A percentile compares a stretch with the other conserved stretches of the same genome.
Evolutionary conservation across 1,284 basidiomycete genomes (phyloP).

Genomic region (Spongiforma sp.): DNA sequence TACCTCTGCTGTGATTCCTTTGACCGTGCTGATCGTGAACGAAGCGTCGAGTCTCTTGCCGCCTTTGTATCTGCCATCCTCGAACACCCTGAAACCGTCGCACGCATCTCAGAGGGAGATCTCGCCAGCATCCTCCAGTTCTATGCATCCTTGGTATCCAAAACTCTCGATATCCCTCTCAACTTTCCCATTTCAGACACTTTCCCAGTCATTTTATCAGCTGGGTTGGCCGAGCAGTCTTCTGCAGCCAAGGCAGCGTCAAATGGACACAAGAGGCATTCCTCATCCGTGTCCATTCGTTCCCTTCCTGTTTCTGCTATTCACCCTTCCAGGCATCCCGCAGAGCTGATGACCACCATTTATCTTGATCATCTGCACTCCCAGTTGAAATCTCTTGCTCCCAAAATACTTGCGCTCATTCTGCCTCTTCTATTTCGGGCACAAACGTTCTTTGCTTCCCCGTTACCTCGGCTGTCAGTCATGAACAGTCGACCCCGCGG

Average conservation of each 20-base stretch:
- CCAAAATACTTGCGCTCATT: constrained; percentile 55
- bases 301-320: constrained; percentile 28
- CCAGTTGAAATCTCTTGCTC: constrained; percentile 62
- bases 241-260: constrained; percentile 32
- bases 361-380: constrained; percentile 68
- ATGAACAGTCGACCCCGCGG: constrained; percentile 41
- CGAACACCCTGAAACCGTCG: constrained; percentile 54
- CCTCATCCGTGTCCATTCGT: constrained; percentile 35
- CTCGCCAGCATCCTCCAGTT: constrained; percentile 58
- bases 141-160: constrained; percentile 61
- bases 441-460: constrained; percentile 63
- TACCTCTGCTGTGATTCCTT: constrained; percentile 45
- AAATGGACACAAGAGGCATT: constrained; percentile 59
- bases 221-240: constrained; percentile 34
- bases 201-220: constrained; percentile 29
- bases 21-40: constrained; percentile 63
- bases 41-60: constrained; percentile 62
- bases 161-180: constrained; percentile 48
- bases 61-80: constrained; percentile 59
- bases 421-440: constrained; percentile 75
- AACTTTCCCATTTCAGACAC: constrained; percentile 32
- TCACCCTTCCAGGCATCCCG: constrained; percentile 47
- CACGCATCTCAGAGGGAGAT: constrained; percentile 62
- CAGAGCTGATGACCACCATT: constrained; percentile 63
- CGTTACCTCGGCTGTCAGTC: constrained; percentile 68